Evolutionary conservation across 257 asterid genomes (phyloP), one percentile per base, ranked within the genome.

Genomic region (Ophiorrhiza pumila): DNA sequence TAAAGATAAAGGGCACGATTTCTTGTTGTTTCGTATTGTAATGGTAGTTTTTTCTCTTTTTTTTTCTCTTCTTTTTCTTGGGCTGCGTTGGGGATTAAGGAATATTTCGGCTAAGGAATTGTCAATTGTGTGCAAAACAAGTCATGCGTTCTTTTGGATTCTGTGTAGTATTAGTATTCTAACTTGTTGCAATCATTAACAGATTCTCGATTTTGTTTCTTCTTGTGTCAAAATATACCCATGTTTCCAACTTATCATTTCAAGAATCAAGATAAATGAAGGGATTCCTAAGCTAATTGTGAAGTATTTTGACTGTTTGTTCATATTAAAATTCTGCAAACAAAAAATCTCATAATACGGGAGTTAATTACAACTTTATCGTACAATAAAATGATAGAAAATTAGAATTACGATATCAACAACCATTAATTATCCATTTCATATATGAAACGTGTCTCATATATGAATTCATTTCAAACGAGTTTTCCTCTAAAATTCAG

Each of bases 1-100:
- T 76, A 76, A 81, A 79, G 82, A 71, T 74, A 71, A 79, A 69
- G 79, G 75, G 74, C 70, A 50, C 69, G 78, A 67, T 27, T 45
- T 58, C 49, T 37, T 80, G 69, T 76, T 76, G 59, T 69, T 68
- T 34, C 65, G 63, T 27, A 37, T 20, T 49, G 47, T 55, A 32
- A 68, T 25, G 3, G 41, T 17, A 32, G 0, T 29, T 59, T 15
- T 29, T 15, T 27, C 63, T 73, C 6, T 50, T 22, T 47, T 73
- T 39, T 63, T 56, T n/a, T 18, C 27, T 74, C 57, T 50, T 75
- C 45, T 60, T 63, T 70, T 65, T 35, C 71, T 76, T 79, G 77
- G 79, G 78, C 15, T 65, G 52, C 62, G 73, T 68, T 75, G 63
- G 55, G 65, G 52, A 69, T 47, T 22, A 39, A 76, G 78, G 73